phyloP scores from a whole-genome alignment of 345 rosid species.

The Lumnitzera racemosa region DNA sequence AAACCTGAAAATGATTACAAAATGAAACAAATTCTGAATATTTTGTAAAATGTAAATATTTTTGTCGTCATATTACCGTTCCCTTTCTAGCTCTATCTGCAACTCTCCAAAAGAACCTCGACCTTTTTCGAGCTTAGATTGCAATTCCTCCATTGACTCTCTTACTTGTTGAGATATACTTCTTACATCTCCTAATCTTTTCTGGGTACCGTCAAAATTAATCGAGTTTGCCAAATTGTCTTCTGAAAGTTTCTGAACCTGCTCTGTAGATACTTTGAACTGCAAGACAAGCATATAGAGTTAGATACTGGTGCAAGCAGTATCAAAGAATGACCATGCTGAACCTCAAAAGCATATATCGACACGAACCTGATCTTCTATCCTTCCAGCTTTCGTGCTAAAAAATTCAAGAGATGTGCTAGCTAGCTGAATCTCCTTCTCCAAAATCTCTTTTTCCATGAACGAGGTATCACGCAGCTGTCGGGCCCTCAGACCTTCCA shows the following conservation, averaged over 20 bases:
- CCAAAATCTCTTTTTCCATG: conserved; percentile 53
- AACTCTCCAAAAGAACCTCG: conserved; percentile 41
- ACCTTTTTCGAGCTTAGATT: conserved; percentile 50
- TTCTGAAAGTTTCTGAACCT: conserved; percentile 68
- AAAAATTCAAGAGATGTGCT: conserved; percentile 56
- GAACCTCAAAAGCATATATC: background rate
- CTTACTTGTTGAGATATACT: conserved; percentile 52
- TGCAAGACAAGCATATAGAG: conserved; percentile 31
- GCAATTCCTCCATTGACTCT: conserved; percentile 58
- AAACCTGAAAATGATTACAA: conserved; percentile 40
- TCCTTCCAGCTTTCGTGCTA: conserved; percentile 54
- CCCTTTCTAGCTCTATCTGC: conserved; percentile 59
- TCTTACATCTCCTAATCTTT: conserved; percentile 49
- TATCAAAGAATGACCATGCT: background rate
- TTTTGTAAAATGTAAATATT: background rate
- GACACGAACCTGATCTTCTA: conserved; percentile 78
- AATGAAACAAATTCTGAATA: background rate
- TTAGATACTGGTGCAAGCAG: background rate
- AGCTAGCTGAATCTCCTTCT: conserved; percentile 67
- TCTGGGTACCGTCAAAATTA: conserved; percentile 48
- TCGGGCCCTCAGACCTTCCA: conserved; percentile 74
- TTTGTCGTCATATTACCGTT: conserved; percentile 39
- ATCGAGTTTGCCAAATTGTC: conserved; percentile 47
- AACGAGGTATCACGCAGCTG: conserved; percentile 58
- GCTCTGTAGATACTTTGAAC: conserved; percentile 58